Percentiles rank a stretch among this genome's conserved stretches.
Evolutionary conservation across 129 eudicot species (phyloP).

Genomic region (Gnaphalium uliginosum): DNA sequence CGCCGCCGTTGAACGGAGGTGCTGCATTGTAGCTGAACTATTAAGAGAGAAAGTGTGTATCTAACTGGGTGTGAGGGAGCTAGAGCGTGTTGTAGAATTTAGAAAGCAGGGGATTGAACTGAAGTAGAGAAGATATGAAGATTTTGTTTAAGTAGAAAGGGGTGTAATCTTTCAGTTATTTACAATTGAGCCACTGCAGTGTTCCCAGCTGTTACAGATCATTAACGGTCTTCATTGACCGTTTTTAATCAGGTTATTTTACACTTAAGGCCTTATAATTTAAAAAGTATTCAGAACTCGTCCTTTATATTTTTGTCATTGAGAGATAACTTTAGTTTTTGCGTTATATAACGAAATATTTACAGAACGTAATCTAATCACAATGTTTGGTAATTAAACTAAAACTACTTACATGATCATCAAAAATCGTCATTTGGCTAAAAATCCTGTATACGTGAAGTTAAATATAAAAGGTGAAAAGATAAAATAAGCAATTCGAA

Average conservation of each 20-base stretch:
- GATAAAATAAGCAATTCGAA: too few relatives aligned
- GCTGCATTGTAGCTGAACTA: constrained; percentile 47
- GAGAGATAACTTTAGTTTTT: not conserved
- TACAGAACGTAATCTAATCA: not conserved
- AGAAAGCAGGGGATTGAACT: not conserved
- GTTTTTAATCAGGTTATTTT: not conserved
- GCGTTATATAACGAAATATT: not conserved
- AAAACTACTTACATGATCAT: too few relatives aligned
- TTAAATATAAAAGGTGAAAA: too few relatives aligned
- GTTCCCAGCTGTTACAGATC: not conserved
- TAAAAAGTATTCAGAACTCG: not conserved
- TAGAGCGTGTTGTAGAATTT: not conserved
- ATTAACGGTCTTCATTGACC: not conserved
- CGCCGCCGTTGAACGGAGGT: constrained; percentile 38
- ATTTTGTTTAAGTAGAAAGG: not conserved
- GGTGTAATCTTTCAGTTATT: not conserved
- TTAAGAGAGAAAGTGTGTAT: constrained; percentile 28
- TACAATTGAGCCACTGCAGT: not conserved
- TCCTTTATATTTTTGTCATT: not conserved
- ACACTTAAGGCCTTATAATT: not conserved
- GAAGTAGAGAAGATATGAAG: not conserved
- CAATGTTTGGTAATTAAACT: not conserved
- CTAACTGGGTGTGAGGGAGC: not conserved
- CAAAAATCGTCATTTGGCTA: too few relatives aligned
- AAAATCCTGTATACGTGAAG: not conserved